These are phyloP conservation scores for Flaveria robusta DNA, from an alignment of 129 eudicot genomes.

Conservation along the genomic window DNA sequence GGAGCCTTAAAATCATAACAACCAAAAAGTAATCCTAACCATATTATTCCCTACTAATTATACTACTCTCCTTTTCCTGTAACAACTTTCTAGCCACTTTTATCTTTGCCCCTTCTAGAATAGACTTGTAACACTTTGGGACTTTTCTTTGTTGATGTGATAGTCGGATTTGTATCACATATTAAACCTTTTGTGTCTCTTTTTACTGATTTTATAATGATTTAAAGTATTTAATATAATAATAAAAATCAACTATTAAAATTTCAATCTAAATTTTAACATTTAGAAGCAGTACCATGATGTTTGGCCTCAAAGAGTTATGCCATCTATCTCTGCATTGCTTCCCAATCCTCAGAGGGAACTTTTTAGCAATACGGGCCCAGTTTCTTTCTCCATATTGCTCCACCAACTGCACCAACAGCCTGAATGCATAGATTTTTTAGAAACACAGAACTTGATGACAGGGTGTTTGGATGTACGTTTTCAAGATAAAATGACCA, in stretches of 20 bases:
- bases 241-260: background rate
- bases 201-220: background rate
- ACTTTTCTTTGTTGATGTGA: too few relatives aligned
- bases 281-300: slow-evolving; percentile 42
- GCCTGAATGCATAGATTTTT: slow-evolving; percentile 26
- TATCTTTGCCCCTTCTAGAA: too few relatives aligned
- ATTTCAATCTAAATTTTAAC: background rate
- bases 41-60: too few relatives aligned
- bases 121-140: too few relatives aligned
- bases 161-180: too few relatives aligned
- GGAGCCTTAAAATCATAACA: too few relatives aligned
- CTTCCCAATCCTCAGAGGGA: slow-evolving; percentile 51
- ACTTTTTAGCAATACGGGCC: slow-evolving; percentile 47
- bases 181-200: background rate
- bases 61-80: too few relatives aligned
- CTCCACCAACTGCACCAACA: slow-evolving; percentile 42
- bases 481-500: background rate
- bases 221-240: background rate
- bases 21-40: too few relatives aligned
- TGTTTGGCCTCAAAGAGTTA: slow-evolving; percentile 55
- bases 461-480: background rate
- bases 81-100: too few relatives aligned
- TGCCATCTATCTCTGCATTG: slow-evolving; percentile 75
- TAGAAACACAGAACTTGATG: background rate
- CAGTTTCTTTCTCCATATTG: slow-evolving; percentile 46